Conservation (phyloP, 164 flowering plant genomes). For the Nymphaea thermarum region DNA sequence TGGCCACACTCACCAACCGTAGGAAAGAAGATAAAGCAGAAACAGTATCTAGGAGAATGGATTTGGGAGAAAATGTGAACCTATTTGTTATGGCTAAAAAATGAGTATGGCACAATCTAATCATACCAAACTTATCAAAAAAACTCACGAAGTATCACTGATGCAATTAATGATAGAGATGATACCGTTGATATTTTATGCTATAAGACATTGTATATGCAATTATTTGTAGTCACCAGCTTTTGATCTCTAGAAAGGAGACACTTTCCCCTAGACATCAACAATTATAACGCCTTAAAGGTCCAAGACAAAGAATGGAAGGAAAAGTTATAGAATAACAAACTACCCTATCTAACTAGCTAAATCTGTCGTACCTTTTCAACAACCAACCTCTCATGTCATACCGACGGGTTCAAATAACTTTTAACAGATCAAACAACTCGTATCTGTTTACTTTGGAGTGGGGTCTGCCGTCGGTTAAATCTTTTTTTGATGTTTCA, state of each 20-base stretch:
- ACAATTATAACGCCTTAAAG: background rate
- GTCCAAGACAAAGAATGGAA: background rate
- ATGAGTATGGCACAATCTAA: too few species aligned
- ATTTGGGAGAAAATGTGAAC: too few species aligned
- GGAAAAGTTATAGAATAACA: background rate
- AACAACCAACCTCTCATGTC: background rate
- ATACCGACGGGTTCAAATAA: too few species aligned
- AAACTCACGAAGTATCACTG: background rate
- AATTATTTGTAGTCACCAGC: background rate
- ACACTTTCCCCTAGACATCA: background rate
- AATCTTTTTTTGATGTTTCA: background rate
- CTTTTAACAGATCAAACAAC: background rate
- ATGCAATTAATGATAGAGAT: too few species aligned
- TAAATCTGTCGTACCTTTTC: background rate
- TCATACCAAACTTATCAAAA: too few species aligned
- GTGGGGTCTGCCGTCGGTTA: background rate
- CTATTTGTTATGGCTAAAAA: too few species aligned
- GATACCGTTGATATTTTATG: background rate
- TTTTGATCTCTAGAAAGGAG: background rate
- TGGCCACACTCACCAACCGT: too few species aligned
- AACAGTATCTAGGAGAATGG: too few species aligned
- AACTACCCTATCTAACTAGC: background rate
- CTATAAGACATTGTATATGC: background rate
- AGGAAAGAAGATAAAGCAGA: too few species aligned
- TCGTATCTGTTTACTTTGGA: background rate